phyloP scores from a whole-genome alignment of 2,329 filamentous ascomycete species.

The Colletotrichum agaves region DNA sequence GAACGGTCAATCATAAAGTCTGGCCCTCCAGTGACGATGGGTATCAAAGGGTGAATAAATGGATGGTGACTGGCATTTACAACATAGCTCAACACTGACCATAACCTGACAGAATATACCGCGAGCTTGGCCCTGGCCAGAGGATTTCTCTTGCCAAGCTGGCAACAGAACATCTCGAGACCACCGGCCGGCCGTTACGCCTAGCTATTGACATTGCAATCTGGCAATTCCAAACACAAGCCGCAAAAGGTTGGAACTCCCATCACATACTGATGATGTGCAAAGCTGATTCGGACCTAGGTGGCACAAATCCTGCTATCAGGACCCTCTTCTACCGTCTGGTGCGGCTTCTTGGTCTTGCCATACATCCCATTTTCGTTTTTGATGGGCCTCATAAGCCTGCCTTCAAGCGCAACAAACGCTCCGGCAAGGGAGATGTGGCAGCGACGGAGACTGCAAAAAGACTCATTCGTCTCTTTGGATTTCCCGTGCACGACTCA shows the following conservation, averaged over 20 bases:
- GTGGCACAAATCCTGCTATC: conserved; percentile 89
- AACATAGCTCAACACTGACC: background rate
- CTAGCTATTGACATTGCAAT: conserved; percentile 95
- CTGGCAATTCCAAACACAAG: conserved; percentile 95
- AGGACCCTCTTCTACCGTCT: conserved; percentile 94
- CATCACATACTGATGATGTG: background rate
- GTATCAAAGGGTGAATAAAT: conserved; percentile 70
- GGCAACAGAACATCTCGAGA: conserved; percentile 79
- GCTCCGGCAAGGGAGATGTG: conserved; percentile 71
- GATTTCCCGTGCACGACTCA: conserved; percentile 84
- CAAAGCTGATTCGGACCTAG: conserved; percentile 47
- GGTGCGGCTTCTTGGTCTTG: conserved; percentile 77
- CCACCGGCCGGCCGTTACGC: conserved; percentile 77
- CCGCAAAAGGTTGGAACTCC: conserved; percentile 69
- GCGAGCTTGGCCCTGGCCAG: conserved; percentile 84
- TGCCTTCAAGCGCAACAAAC: conserved; percentile 87
- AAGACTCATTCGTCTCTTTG: conserved; percentile 84
- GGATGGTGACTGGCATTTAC: background rate
- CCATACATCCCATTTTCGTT: conserved; percentile 89
- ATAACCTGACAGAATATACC: conserved; percentile 76
- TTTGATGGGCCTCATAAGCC: conserved; percentile 91
- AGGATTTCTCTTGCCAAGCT: conserved; percentile 86
- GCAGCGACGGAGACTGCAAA: conserved; percentile 82
- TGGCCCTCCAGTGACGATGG: conserved; percentile 56
- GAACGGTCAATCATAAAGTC: background rate